phyloP scores from a whole-genome alignment of 129 eudicot species.

The Flaveria sonorensis region DNA sequence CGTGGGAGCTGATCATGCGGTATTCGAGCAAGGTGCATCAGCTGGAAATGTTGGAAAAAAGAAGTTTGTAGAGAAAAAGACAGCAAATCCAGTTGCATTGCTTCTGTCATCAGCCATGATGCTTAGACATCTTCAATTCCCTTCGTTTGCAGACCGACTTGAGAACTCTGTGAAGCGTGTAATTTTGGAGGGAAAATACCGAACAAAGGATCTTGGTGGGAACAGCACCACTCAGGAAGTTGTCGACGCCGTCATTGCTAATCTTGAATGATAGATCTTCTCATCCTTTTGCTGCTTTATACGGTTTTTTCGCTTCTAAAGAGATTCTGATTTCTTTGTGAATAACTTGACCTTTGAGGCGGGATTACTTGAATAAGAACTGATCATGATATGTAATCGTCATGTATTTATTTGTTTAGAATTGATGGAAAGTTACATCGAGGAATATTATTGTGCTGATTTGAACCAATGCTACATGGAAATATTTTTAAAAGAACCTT shows the following conservation, averaged over 20 bases:
- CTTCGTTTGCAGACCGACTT: conserved; percentile 90
- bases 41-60: conserved; percentile 92
- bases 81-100: conserved; percentile 90
- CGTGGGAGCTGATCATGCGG: conserved; percentile 91
- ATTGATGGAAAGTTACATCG: not conserved
- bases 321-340: conserved; percentile 36
- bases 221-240: conserved; percentile 79
- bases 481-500: too few species aligned
- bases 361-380: conserved; percentile 33
- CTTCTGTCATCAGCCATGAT: conserved; percentile 96
- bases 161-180: conserved; percentile 81
- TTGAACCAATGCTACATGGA: too few species aligned
- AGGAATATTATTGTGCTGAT: conserved; percentile 15
- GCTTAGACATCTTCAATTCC: conserved; percentile 94
- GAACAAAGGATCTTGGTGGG: conserved; percentile 93
- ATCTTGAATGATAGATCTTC: conserved; percentile 44
- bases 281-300: conserved; percentile 14
- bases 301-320: not conserved
- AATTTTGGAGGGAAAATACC: conserved; percentile 62
- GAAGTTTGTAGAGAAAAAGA: conserved; percentile 61
- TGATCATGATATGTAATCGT: conserved; percentile 8
- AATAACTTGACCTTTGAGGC: conserved; percentile 39
- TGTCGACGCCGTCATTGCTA: conserved; percentile 85
- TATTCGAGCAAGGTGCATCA: conserved; percentile 98
- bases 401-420: conserved; percentile 19